Evolutionary conservation across 331 rosid genomes (phyloP), one percentile per base, ranked within the genome.

Genomic region (Saraca asoca): DNA sequence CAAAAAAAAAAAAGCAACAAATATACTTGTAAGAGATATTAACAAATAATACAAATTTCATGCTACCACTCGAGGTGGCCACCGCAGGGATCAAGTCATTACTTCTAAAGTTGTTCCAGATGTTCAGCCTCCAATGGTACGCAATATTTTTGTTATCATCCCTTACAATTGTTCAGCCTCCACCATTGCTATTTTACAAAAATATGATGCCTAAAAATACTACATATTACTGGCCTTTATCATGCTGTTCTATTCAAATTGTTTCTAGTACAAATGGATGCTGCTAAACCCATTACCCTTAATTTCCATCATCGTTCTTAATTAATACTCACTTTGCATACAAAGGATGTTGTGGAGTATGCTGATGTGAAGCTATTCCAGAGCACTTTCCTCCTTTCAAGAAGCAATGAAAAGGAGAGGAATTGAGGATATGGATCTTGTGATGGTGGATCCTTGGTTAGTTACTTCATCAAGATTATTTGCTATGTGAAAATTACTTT

Each of bases 361-460:
- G 98, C 98, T 62, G 98, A 77, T 93, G 98, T 76, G 98, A 93
- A 79, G 96, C 98, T 69, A 74, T 85, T 75, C 91, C 89, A 51
- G 89, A 93, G 73, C 86, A 89, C 53, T 84, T 70, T 34, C 96
- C 98, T 76, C 90, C 51, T 93, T 93, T 81, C 77, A 67, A 42
- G 98, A 92, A 79, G 98, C 98, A 75, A 92, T 92, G 98, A 89
- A 89, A 85, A 92, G 80, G 84, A 87, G 98, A 74, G 98, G 98
- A n/a, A 89, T 93, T 80, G 98, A 93, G 68, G 98, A 93, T 76
- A 82, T 93, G 96, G 98, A 93, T 84, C 95, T 93, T 9, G 91
- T 93, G 76, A 93, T 89, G 98, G 98, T 93, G 35, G 98, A 93
- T 81, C 77, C 98, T 62, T 93, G 98, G 98, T 82, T 69, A 29